Evolutionary conservation across 495 filamentous ascomycete genomes (phyloP), one percentile per base, ranked within the genome.

Genomic region (Tuber calosporum): DNA sequence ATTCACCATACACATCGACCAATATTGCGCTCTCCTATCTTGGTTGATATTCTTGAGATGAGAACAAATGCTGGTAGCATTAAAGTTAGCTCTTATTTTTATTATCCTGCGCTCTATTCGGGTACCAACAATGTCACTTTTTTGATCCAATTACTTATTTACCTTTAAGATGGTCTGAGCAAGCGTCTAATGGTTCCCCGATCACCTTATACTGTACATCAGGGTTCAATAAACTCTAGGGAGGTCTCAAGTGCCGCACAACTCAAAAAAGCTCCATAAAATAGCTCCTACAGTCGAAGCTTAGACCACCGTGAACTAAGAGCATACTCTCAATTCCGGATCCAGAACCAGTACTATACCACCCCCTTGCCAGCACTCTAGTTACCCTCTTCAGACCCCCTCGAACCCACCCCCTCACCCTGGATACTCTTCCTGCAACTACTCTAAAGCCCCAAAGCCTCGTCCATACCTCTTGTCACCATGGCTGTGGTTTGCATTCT

Each of bases 381-480:
- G 17, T 15, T 15, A 62, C 1, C 53, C 53, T 62, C 53, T 0
- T 17, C 53, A 62, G 6, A 62, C 4, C 15, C 53, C 6, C 0
- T 13, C 5, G 53, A 4, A 15, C 19, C 53, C 26, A 15, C 7
- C 53, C 53, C 53, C 13, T 62, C 53, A 15, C 53, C 26, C 15
- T 6, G 53, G 30, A 34, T 30, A 13, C 26, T 62, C 53, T 34
- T 19, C 26, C 26, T 34, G 26, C 11, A 34, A 62, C 30, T 62
- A 26, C 26, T 30, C 53, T 19, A 30, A 34, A 62, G 26, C 26
- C 26, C 53, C 53, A 77, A 74, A 81, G 1, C 79, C 79, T 15
- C 79, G 76, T 11, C 79, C 67, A 67, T 81, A 81, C 7, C n/a
- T 73, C 37, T 77, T 66, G 26, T 77, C 34, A 38, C 72, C 62